Conservation (phyloP, 202 grass and related monocot genomes). For the Panicum virgatum region DNA sequence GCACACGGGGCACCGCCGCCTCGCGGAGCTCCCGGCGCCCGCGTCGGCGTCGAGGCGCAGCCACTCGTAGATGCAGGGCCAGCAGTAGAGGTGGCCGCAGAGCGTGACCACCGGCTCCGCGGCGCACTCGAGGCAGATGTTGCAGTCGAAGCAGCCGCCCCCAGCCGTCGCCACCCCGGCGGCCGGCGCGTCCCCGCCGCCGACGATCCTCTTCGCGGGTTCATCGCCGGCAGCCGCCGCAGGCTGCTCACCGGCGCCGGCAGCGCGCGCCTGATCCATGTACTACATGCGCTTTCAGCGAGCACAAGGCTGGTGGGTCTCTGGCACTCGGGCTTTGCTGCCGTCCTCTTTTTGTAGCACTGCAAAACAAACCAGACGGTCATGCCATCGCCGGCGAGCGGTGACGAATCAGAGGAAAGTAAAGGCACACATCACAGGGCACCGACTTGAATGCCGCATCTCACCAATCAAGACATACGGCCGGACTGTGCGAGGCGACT, state of each 20-base stretch:
- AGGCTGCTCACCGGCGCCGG: background rate
- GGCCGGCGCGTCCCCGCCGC: conserved; percentile 14
- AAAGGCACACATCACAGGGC: background rate
- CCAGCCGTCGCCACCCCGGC: background rate
- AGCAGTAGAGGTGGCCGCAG: conserved; percentile 94
- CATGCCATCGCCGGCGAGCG: background rate
- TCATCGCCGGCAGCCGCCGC: background rate
- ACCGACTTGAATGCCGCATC: background rate
- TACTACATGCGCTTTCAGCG: background rate
- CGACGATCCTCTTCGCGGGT: background rate
- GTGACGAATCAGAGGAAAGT: background rate
- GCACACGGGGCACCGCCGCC: conserved; percentile 71
- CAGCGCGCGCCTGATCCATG: conserved; percentile 31
- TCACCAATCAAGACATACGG: conserved; percentile 7
- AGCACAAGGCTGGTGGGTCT: background rate
- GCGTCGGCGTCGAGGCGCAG: conserved; percentile 34
- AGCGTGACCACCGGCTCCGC: conserved; percentile 78
- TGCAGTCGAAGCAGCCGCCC: conserved; percentile 78
- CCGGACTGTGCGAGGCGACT: background rate
- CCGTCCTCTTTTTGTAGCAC: background rate
- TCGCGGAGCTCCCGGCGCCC: background rate
- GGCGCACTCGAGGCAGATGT: conserved; percentile 79
- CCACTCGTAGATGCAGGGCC: conserved; percentile 94
- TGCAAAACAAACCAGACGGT: conserved; percentile 29
- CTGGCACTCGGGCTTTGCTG: background rate